Base-by-base conservation (phyloP, 345 rosid species). In the Bruguiera gymnorhiza region DNA sequence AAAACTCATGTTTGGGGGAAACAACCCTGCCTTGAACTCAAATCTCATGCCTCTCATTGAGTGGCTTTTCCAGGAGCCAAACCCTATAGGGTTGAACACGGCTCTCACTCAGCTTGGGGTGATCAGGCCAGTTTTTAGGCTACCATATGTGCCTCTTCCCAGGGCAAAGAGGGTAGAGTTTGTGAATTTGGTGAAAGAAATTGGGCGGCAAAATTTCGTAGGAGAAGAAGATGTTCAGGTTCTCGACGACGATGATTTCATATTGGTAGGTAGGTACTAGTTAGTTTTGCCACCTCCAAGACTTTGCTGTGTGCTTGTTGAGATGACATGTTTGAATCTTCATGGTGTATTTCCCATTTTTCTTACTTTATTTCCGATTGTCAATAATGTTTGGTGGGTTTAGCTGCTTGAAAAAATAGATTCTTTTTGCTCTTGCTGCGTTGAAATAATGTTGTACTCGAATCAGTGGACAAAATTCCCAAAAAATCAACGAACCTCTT, bases 61-160 rank as follows among this genome's bases (percentile, higher is more conserved):
- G 51, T 91, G 93, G 97, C 85, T 91, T 8, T 90, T 94, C 70
- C 65, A 75, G 21, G 96, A 94, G 79, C 96, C 96, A 8, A 89
- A 88, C 71, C 97, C 96, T 2, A 88, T 89, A 71, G 93, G 87
- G 21, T 78, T 94, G 60, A 91, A 91, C 84, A 94, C 93, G 1
- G 97, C 97, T 55, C 87, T 92, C 65, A 92, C 99, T 36, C 99
- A 92, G 67, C 83, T 94, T 2, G 97, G 97, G 46, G 97, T 88
- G 34, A 88, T 84, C 6, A 83, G 86, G 69, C 98, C 98, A 1
- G 87, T 91, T 67, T 94, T 89, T 83, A 78, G 92, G 78, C 81
- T 91, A 51, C 98, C 98, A 5, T 89, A 89, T 34, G 89, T 85
- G 31, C 98, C 97, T 8, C 88, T 94, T 59, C 81, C 97, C 32